Evolutionary conservation across 306 rosid genomes (phyloP), one percentile per base, ranked within the genome.

Genomic region (Elaeagnus macrophylla): DNA sequence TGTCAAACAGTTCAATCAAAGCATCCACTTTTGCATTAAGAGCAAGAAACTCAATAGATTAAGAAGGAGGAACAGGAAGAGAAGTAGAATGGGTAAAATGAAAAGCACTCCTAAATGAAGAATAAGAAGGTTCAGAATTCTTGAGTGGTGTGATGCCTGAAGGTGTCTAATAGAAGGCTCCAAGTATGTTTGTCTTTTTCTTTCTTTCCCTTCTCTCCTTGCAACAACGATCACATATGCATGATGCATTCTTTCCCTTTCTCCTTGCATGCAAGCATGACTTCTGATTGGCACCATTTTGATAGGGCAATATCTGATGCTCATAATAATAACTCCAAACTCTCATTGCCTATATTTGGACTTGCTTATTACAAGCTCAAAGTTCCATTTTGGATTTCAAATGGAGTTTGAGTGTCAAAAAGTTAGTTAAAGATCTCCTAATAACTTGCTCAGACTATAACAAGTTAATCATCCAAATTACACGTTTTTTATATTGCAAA

Each of bases 381-480:
- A 79, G 65, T 62, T 72, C 72, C 93, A 32, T 67, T 82, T 64
- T 85, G 95, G 97, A 83, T 64, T 59, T 74, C 81, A 5, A 81
- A 72, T 17, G 88, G 85, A 57, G 85, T 57, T 12, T 56, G 89
- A 82, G 62, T 71, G 77, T 64, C 86, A 77, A 48, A 82, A 77
- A 65, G 81, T 79, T 16, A 79, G 69, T 66, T 82, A 74, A 60
- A 93, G 45, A 65, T 89, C 75, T 57, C 95, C 93, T 51, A 89
- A 78, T 60, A 61, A 71, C 62, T 89, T 93, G 97, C 75, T 89
- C 16, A 80, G 79, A 78, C 70, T 10, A 51, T 49, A 74, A 77
- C 74, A 62, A 47, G 88, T 85, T 10, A 63, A 77, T 52, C 97
- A 85, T 65, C 97, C 95, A 8, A 95, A 89, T 66, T 89, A 85